Conservation (phyloP, 1,139 yeast species). For the Spathaspora sp. region DNA sequence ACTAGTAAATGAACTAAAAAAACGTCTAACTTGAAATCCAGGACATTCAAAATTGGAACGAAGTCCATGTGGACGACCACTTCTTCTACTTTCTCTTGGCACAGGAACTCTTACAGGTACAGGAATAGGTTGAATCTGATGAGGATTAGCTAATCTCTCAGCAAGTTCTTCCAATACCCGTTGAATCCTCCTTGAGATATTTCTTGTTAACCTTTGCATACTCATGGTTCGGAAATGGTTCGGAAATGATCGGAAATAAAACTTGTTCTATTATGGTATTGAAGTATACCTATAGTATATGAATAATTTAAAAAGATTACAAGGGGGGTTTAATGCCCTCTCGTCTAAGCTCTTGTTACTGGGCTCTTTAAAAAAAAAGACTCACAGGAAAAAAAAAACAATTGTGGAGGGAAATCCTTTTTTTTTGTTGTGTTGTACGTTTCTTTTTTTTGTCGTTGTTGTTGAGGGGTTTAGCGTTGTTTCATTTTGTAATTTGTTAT, state of each 20-base stretch:
- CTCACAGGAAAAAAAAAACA: no score
- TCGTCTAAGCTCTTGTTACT: neutral
- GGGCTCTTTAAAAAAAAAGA: no score
- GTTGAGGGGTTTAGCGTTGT: no score
- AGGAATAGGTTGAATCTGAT: conserved; percentile 25
- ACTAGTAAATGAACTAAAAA: neutral
- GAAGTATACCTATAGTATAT: neutral
- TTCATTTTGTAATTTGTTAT: neutral
- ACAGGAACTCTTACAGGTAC: conserved; percentile 19
- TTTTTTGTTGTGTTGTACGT: neutral
- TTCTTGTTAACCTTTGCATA: conserved; percentile 14
- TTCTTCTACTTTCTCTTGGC: conserved; percentile 7
- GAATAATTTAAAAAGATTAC: neutral
- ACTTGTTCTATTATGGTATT: neutral
- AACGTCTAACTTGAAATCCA: neutral
- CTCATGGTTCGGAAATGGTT: neutral
- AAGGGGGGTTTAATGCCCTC: conserved; percentile 1
- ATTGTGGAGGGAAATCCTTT: neutral
- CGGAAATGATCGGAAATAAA: neutral
- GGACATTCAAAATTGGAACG: neutral
- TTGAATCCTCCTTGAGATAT: conserved; percentile 27
- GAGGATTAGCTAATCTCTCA: conserved; percentile 20
- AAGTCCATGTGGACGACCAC: neutral
- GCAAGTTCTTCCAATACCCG: conserved; percentile 33
- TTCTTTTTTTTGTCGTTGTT: neutral